Evolutionary conservation across 1,284 basidiomycete genomes (phyloP).

Genomic region (Crucibulum parvulum): DNA sequence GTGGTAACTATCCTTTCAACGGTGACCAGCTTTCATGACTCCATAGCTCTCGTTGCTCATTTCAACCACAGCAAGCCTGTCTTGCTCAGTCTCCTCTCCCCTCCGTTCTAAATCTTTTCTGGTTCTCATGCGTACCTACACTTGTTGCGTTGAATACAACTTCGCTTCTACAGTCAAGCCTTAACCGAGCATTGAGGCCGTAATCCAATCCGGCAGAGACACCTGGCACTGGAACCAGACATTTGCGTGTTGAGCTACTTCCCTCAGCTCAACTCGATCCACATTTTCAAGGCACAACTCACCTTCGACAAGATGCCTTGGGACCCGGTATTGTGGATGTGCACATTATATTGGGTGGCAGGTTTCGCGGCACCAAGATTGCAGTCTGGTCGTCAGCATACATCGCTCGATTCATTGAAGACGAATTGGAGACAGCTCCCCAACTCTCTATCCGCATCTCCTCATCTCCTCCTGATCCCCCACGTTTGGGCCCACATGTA

Average conservation of each 20-base stretch:
- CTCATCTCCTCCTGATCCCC: background rate
- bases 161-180: background rate
- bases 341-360: constrained; percentile 2
- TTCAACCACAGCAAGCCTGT: too few species aligned
- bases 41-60: too few species aligned
- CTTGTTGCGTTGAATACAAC: background rate
- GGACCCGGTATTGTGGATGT: background rate
- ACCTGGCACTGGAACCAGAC: background rate
- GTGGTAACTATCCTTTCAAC: too few species aligned
- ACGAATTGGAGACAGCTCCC: constrained; percentile 1
- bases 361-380: background rate
- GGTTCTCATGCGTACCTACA: too few species aligned
- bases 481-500: background rate
- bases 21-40: too few species aligned
- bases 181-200: too few species aligned
- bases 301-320: constrained; percentile 1
- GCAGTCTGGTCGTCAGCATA: constrained; percentile 54
- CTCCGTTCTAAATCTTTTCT: too few species aligned
- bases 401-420: background rate
- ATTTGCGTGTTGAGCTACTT: background rate
- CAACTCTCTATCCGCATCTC: background rate
- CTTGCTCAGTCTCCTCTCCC: too few species aligned
- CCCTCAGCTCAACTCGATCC: background rate
- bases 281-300: background rate
- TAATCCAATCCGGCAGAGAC: too few species aligned